Evolutionary conservation across 305 asterid genomes (phyloP).

Genomic region (Solanum chacoense): DNA sequence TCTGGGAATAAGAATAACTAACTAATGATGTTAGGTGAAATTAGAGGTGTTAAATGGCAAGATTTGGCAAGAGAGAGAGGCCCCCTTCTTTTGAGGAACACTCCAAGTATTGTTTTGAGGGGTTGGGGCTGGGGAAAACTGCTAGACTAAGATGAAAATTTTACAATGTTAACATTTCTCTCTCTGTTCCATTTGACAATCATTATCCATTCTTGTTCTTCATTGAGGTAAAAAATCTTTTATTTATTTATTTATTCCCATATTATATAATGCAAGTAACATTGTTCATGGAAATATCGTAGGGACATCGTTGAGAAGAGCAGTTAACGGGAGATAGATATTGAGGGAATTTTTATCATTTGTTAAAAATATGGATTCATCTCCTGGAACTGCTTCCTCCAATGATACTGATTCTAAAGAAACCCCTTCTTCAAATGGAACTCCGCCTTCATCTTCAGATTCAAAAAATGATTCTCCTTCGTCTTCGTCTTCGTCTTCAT

Average conservation of each 20-base stretch:
- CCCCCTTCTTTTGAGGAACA: conserved; percentile 10
- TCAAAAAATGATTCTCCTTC: not conserved
- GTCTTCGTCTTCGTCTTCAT: not conserved
- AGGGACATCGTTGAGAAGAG: conserved; percentile 7
- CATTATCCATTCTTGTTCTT: not conserved
- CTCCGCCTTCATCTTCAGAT: not conserved
- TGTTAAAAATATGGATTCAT: not conserved
- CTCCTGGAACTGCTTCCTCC: not conserved
- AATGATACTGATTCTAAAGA: not conserved
- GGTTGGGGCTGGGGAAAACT: not conserved
- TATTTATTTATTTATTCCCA: not conserved
- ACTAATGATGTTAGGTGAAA: not conserved
- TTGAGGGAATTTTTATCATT: not conserved
- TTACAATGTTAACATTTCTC: not conserved
- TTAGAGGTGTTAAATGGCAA: not conserved
- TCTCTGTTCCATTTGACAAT: conserved; percentile 3
- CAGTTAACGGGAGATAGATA: not conserved
- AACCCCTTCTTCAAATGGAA: not conserved
- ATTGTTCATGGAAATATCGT: not conserved
- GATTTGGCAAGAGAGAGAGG: conserved; percentile 1
- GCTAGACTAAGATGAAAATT: not conserved
- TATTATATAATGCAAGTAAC: not conserved
- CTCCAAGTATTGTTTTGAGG: not conserved
- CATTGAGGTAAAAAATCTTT: conserved; percentile 1
- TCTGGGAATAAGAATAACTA: not conserved